A percentile compares a stretch with the other conserved stretches of the same genome.
phyloP scores from a whole-genome alignment of 257 asterid genomes.

The Petrea volubilis region DNA sequence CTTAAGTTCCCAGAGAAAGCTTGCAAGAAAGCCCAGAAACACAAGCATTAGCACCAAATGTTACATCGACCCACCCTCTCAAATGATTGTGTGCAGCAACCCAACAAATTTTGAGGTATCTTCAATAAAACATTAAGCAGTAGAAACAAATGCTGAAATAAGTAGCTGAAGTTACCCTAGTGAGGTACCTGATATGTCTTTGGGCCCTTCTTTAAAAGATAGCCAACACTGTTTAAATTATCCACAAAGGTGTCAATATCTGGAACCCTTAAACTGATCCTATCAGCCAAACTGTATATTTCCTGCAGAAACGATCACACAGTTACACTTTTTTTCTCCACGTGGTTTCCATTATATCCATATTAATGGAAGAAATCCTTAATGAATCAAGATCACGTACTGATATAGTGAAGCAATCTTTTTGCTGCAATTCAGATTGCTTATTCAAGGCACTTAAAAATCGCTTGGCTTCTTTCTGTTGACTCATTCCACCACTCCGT shows the following conservation, averaged over 20 bases:
- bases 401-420: slow-evolving; percentile 85
- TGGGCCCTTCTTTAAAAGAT: slow-evolving; percentile 90
- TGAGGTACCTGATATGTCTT: slow-evolving; percentile 81
- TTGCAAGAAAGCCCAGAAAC: neutral
- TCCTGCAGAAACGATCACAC: slow-evolving; percentile 52
- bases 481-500: slow-evolving; percentile 98
- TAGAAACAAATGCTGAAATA: neutral
- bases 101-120: neutral
- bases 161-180: slow-evolving; percentile 9
- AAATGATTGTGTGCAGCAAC: neutral
- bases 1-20: neutral
- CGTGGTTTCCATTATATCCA: neutral
- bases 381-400: slow-evolving; percentile 40
- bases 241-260: slow-evolving; percentile 86
- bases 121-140: neutral
- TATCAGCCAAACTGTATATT: slow-evolving; percentile 85
- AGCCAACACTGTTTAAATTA: slow-evolving; percentile 78
- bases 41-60: neutral
- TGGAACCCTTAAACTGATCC: slow-evolving; percentile 74
- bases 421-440: slow-evolving; percentile 81
- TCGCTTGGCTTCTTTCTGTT: slow-evolving; percentile 94
- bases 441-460: slow-evolving; percentile 82
- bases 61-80: neutral
- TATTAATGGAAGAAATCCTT: slow-evolving; percentile 11
- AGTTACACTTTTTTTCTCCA: slow-evolving; percentile 14